phyloP scores from a whole-genome alignment of 2,329 filamentous ascomycete genomes.

The Bipolaris cookei region DNA sequence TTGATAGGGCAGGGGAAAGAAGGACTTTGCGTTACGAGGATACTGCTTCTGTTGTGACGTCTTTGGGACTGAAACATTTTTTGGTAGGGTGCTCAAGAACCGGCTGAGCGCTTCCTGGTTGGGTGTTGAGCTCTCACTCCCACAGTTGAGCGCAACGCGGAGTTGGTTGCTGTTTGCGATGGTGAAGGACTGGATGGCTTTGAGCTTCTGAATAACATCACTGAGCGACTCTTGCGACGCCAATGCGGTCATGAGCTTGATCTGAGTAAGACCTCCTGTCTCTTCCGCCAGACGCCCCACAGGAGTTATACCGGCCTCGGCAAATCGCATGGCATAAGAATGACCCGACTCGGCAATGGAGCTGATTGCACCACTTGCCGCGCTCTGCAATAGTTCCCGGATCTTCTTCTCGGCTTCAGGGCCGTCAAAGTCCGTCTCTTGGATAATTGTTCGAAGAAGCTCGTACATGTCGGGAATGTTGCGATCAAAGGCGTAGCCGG shows the following conservation, averaged over 20 bases:
- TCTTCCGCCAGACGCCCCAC: constrained; percentile 79
- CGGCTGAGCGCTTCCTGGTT: constrained; percentile 75
- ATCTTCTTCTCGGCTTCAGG: constrained; percentile 82
- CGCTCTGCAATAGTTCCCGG: constrained; percentile 82
- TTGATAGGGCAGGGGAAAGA: constrained; percentile 95
- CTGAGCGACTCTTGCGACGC: constrained; percentile 76
- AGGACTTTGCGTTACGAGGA: constrained; percentile 67
- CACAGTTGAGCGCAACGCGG: constrained; percentile 85
- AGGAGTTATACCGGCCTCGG: constrained; percentile 77
- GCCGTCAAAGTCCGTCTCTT: constrained; percentile 89
- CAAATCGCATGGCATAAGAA: constrained; percentile 80
- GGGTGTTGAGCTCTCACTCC: constrained; percentile 69
- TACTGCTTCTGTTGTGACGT: constrained; percentile 45
- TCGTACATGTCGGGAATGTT: constrained; percentile 93
- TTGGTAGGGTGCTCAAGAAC: constrained; percentile 71
- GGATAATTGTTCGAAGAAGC: constrained; percentile 77
- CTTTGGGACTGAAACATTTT: constrained; percentile 38
- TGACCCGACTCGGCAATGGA: constrained; percentile 91
- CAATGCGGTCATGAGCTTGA: constrained; percentile 81
- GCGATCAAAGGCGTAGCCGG: constrained; percentile 85
- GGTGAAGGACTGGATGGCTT: constrained; percentile 80
- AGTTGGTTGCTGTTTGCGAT: constrained; percentile 71
- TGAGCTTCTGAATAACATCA: constrained; percentile 81
- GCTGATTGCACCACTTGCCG: constrained; percentile 88
- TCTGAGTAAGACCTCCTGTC: constrained; percentile 86